These are phyloP conservation scores for Aspergillus intermedius DNA, from an alignment of 2,329 filamentous ascomycete species.

Conservation along the genomic window DNA sequence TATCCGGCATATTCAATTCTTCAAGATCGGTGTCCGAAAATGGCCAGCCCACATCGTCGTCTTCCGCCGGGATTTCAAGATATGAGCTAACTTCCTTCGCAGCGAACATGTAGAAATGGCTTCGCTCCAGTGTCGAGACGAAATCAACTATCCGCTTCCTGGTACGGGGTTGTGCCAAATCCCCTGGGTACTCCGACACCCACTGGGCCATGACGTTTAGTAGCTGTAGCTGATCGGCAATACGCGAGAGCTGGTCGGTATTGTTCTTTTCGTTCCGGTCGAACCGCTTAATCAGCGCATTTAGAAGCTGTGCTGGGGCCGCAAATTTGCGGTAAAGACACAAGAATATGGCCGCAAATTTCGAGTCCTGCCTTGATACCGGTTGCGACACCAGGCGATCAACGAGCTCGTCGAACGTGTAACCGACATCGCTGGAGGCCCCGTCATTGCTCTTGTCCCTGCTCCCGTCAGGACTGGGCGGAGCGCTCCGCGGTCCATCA, in stretches of 20 bases:
- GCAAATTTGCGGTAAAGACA: conserved; percentile 93
- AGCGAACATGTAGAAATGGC: conserved; percentile 75
- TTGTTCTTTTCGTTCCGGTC: conserved; percentile 68
- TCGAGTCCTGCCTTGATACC: conserved; percentile 78
- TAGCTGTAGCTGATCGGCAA: conserved; percentile 73
- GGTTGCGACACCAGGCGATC: conserved; percentile 78
- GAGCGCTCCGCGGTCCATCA: conserved; percentile 23
- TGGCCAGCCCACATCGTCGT: conserved; percentile 93
- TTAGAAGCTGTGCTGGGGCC: conserved; percentile 69
- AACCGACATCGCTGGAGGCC: conserved; percentile 30
- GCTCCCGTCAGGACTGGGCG: conserved; percentile 22
- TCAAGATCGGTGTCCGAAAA: conserved; percentile 62
- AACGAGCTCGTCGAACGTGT: conserved; percentile 62
- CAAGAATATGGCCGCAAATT: conserved; percentile 82
- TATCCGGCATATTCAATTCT: conserved; percentile 35
- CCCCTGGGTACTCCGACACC: conserved; percentile 83
- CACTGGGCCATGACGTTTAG: conserved; percentile 81
- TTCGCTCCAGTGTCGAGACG: conserved; percentile 64
- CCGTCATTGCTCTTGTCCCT: conserved; percentile 29
- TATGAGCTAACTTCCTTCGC: conserved; percentile 78
- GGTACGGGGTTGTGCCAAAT: conserved; percentile 76
- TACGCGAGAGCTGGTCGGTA: conserved; percentile 68
- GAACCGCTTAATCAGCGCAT: conserved; percentile 58
- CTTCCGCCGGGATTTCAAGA: conserved; percentile 68
- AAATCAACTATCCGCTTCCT: conserved; percentile 68